These are phyloP conservation scores for Boletus eberwhitei DNA, from an alignment of 768 basidiomycete species.

Conservation along the genomic window DNA sequence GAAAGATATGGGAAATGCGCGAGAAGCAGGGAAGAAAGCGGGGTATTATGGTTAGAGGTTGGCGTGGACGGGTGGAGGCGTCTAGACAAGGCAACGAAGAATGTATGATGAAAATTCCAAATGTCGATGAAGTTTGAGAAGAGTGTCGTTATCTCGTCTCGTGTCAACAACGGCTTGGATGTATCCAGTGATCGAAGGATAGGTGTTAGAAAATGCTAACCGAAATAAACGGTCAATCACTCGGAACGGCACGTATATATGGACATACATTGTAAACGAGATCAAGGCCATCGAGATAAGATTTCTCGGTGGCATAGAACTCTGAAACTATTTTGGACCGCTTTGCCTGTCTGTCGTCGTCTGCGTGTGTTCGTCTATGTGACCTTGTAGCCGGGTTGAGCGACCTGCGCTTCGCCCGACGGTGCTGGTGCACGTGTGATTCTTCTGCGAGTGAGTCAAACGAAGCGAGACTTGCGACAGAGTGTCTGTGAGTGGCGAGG, in stretches of 20 bases:
- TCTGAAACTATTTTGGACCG: conserved; percentile 72
- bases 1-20: conserved; percentile 88
- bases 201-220: conserved; percentile 79
- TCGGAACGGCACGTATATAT: not conserved
- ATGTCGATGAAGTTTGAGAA: conserved; percentile 92
- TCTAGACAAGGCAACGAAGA: conserved; percentile 57
- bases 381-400: conserved; percentile 23
- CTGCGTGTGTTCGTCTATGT: conserved; percentile 36
- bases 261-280: conserved; percentile 71
- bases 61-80: conserved; percentile 30
- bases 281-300: conserved; percentile 79
- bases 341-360: conserved; percentile 53
- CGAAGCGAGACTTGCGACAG: conserved; percentile 67
- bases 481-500: conserved; percentile 46
- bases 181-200: conserved; percentile 74
- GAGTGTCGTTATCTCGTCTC: conserved; percentile 63
- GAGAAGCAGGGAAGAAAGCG: conserved; percentile 59
- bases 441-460: conserved; percentile 70
- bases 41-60: conserved; percentile 31
- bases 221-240: not conserved
- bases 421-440: conserved; percentile 18
- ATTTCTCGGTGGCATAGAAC: conserved; percentile 76
- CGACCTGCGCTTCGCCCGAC: conserved; percentile 37
- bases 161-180: conserved; percentile 62
- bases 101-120: conserved; percentile 81